phyloP scores from a whole-genome alignment of 192 early-diverging fungal species.

The Kickxella alabastrina region DNA sequence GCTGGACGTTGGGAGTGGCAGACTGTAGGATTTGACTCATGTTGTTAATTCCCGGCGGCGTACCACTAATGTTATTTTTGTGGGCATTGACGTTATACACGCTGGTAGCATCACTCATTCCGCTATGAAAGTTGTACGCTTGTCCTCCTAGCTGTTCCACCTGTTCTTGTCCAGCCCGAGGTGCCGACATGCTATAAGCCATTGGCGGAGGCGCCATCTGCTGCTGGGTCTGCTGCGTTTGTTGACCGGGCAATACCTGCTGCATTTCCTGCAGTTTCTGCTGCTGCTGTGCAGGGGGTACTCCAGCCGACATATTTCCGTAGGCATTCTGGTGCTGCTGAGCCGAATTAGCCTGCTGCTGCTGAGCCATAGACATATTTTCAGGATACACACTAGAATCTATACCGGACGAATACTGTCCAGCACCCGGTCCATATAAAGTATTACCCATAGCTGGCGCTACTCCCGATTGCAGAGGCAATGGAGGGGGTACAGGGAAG shows the following conservation, averaged over 20 bases:
- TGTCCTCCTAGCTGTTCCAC: no score
- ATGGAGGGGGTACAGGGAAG: no score
- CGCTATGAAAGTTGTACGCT: not conserved
- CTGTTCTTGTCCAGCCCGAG: not conserved
- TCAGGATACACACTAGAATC: constrained; percentile 1
- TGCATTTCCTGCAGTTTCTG: not conserved
- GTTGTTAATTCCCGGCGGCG: not conserved
- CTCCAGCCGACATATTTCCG: no score
- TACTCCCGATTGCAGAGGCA: no score
- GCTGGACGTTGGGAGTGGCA: no score
- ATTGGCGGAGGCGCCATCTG: constrained; percentile 1
- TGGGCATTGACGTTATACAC: constrained; percentile 1
- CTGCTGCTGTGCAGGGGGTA: not conserved
- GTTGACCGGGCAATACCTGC: no score
- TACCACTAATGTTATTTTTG: constrained; percentile 1
- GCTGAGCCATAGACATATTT: not conserved
- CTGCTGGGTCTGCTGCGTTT: no score
- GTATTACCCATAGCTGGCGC: no score
- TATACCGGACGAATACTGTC: not conserved
- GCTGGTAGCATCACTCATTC: not conserved
- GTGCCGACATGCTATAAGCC: not conserved
- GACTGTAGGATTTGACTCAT: not conserved
- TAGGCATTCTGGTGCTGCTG: not conserved
- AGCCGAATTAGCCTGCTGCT: not conserved
- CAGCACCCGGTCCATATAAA: not conserved